These are phyloP conservation scores for Aspergillus awamori DNA, from an alignment of 2,329 filamentous ascomycete species.

Conservation along the genomic window DNA sequence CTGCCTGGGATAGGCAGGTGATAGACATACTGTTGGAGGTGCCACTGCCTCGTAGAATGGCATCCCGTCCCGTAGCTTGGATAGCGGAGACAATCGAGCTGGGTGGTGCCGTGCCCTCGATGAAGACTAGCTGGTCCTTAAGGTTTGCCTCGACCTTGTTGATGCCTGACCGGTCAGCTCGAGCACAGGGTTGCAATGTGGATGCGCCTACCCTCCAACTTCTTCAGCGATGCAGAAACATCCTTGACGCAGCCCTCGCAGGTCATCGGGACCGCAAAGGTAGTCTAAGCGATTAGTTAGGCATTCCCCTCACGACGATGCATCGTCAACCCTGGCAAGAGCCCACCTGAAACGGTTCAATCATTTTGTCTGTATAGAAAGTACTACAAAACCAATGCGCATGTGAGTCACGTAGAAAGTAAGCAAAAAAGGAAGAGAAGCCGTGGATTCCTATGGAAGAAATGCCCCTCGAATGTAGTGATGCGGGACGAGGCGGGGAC, in stretches of 20 bases:
- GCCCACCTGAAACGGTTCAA: slow-evolving; percentile 51
- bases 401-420: slow-evolving; percentile 6
- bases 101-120: slow-evolving; percentile 86
- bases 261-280: slow-evolving; percentile 91
- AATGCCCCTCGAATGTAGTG: neutral
- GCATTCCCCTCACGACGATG: slow-evolving; percentile 1
- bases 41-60: slow-evolving; percentile 88
- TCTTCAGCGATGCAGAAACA: slow-evolving; percentile 76
- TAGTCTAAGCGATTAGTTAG: slow-evolving; percentile 62
- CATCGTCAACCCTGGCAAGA: neutral
- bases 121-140: slow-evolving; percentile 77
- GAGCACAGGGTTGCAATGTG: neutral
- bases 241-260: slow-evolving; percentile 88
- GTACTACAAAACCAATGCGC: neutral
- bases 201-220: slow-evolving; percentile 62
- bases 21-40: slow-evolving; percentile 69
- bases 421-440: neutral
- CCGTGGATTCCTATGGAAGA: neutral
- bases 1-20: slow-evolving; percentile 8
- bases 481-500: slow-evolving; percentile 27
- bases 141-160: slow-evolving; percentile 80
- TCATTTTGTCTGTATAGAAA: slow-evolving; percentile 34
- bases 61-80: slow-evolving; percentile 86
- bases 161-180: slow-evolving; percentile 60
- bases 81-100: slow-evolving; percentile 88